phyloP scores from a whole-genome alignment of 768 basidiomycete species.

The Suillus clintonianus region DNA sequence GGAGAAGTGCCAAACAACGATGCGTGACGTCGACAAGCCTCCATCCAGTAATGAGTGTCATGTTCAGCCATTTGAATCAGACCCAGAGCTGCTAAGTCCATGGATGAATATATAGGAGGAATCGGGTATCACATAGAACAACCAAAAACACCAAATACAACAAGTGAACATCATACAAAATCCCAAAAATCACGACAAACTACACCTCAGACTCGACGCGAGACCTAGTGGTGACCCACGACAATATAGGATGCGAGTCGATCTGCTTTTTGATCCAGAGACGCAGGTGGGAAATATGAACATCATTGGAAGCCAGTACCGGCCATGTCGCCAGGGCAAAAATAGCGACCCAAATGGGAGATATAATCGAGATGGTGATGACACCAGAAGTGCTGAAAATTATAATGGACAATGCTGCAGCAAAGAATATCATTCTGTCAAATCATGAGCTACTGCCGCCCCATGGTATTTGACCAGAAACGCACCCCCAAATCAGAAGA shows the following conservation, averaged over 20 bases:
- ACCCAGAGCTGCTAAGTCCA: not conserved
- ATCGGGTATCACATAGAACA: not conserved
- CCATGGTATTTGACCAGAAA: not conserved
- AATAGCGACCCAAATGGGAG: slow-evolving; percentile 5
- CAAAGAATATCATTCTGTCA: slow-evolving; percentile 9
- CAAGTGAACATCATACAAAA: not conserved
- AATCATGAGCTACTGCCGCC: not conserved
- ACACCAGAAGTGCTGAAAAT: not conserved
- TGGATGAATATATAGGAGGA: too few species aligned
- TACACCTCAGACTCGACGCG: not conserved
- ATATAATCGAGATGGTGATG: not conserved
- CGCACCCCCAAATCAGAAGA: slow-evolving; percentile 29
- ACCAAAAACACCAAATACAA: not conserved
- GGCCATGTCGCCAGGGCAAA: slow-evolving; percentile 2
- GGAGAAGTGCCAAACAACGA: not conserved
- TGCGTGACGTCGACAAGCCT: not conserved
- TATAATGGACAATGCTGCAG: slow-evolving; percentile 3
- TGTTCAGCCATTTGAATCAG: not conserved
- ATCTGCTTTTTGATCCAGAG: not conserved
- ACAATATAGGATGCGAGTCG: not conserved
- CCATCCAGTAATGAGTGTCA: too few species aligned
- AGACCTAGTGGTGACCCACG: not conserved
- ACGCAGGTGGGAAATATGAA: not conserved
- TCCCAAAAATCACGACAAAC: not conserved
- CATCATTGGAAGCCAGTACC: slow-evolving; percentile 28